Evolutionary conservation across 495 filamentous ascomycete species (phyloP), one percentile per base, ranked within the genome.

Genomic region (Tuber microsphaerosporum): DNA sequence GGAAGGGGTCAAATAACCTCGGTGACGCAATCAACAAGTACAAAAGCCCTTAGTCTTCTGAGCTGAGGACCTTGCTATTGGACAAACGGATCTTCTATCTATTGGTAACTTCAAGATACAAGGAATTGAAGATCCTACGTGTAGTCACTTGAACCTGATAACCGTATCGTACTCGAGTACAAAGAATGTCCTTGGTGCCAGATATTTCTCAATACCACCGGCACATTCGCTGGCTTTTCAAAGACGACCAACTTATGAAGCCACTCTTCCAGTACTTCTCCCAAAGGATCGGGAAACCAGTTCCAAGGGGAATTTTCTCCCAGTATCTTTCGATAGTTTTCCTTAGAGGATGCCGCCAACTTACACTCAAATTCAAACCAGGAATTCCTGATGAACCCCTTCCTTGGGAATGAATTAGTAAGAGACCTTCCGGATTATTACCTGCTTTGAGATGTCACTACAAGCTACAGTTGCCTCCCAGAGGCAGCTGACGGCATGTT

Each of bases 281-380:
- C 22, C 48, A 56, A 2, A 14, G 8, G 22, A 12, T n/a, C 9
- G 1, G 22, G 48, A n/a, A 14, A 7, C 19, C 2, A 56, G 48
- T 12, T 3, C 9, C 8, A 26, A n/a, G 9, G 22, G 1, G 9
- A 2, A 2, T n/a, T 12, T 12, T 8, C 7, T 0, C 4, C 0
- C 7, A 2, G 1, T 26, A 12, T n/a, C 9, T 26, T 3, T 1
- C 8, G 2, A 2, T 14, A 1, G 12, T n/a, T 12, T 8, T 26
- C 9, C 48, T 26, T n/a, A 10, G 22, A 26, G 48, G 14, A 2
- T 22, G 1, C 48, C 22, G n/a, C 7, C 22, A 56, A 3, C 48
- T 56, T 4, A 56, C 48, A 2, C 48, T 22, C 22, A 4, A 56
- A 26, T 22, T 26, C 48, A 4, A n/a, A 56, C 48, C 9, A 0